phyloP scores from a whole-genome alignment of 2,329 filamentous ascomycete species.

The Hysterium pulicare region DNA sequence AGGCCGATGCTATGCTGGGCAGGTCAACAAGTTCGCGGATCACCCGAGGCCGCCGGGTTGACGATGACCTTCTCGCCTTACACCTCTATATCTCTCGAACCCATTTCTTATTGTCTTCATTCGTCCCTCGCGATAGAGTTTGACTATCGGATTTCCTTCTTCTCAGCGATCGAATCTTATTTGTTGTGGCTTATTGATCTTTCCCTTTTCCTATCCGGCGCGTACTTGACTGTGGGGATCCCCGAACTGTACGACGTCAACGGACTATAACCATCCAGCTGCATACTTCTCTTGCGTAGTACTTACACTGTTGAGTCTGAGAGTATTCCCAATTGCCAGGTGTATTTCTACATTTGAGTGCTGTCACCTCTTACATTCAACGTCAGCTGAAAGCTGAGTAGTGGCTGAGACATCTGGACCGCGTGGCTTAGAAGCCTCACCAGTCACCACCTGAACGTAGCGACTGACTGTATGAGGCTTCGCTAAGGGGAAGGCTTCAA shows the following conservation, averaged over 20 bases:
- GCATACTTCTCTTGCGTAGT: neutral
- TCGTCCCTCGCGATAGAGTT: slow-evolving; percentile 1
- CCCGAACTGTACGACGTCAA: neutral
- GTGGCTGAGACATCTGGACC: slow-evolving; percentile 9
- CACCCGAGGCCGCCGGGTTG: neutral
- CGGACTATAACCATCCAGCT: neutral
- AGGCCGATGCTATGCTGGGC: neutral
- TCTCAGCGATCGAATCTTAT: neutral
- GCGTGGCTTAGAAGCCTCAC: slow-evolving; percentile 19
- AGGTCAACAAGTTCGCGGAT: neutral
- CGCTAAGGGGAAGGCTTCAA: slow-evolving; percentile 4
- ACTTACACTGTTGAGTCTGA: neutral
- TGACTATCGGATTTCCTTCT: neutral
- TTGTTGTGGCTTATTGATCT: neutral
- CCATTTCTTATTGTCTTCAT: neutral
- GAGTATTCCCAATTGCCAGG: neutral
- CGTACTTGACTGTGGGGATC: neutral
- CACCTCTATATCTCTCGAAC: no score
- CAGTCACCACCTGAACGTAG: slow-evolving; percentile 19
- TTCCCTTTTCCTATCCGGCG: slow-evolving; percentile 1
- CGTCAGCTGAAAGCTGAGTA: slow-evolving; percentile 3
- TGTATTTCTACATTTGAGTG: neutral
- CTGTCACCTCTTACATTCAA: neutral
- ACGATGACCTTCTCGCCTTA: no score
- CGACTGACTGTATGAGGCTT: slow-evolving; percentile 21